Evolutionary conservation across 129 eudicot species (phyloP), one percentile per base, ranked within the genome.

Genomic region (Tagetes erecta): DNA sequence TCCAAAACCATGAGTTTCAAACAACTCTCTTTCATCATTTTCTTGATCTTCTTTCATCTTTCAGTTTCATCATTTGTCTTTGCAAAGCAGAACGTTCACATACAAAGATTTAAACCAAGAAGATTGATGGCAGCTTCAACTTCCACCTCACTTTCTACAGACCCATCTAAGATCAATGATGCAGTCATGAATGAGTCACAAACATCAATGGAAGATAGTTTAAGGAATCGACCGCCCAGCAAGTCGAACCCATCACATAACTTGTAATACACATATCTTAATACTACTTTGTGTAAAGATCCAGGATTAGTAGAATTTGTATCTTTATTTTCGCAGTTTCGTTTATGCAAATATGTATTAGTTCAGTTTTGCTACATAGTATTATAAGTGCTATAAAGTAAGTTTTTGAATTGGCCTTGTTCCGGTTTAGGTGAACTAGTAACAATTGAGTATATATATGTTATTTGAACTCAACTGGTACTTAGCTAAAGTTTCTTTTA

Each of bases 241-340:
- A 37, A 76, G 50, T 84, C 95, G 3, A 91, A 91, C 83, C 97
- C 97, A 27, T 80, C 83, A 6, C 97, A 91, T 69, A 91, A 91
- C 71, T 82, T 81, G 88, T 82, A 40, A 60, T 66, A 35, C 44
- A 14, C 13, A 47, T 13, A 47, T 78, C 72, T 45, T 71, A 6
- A 40, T 50, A 63, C 58, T 63, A 52, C 44, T 41, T 50, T 47
- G 52, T 47, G 52, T 47, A 46, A 67, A 42, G 68, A 79, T 72
- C 76, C 58, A 69, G 58, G 64, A 79, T 49, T 72, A 8, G 3
- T 11, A 47, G 80, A 7, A 39, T 42, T 36, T 34, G 0, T 36
- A 11, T 10, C 36, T 42, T 60, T 20, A 35, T 60, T 49, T 65
- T 39, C 47, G 12, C 33, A n/a, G 8, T 60, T 35, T 35, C 66